Evolutionary conservation across 225 moss, liverwort and hornwort species (phyloP).

Genomic region (Lunularia cruciata): DNA sequence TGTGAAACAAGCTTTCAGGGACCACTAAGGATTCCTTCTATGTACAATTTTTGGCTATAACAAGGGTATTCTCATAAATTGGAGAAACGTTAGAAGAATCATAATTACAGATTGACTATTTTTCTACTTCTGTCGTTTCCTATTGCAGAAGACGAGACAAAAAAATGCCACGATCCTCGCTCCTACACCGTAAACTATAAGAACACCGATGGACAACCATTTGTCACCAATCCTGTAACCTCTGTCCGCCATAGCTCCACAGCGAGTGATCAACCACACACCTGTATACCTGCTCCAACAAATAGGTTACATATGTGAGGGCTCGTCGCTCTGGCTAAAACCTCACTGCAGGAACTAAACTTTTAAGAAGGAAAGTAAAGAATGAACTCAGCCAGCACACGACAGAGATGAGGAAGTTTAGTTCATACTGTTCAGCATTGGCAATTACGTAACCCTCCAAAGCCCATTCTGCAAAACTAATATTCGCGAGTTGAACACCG

Average conservation of each 20-base stretch:
- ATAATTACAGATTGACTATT: too few species aligned
- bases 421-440: slow-evolving; percentile 68
- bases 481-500: slow-evolving; percentile 39
- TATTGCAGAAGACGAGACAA: slow-evolving; percentile 64
- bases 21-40: too few species aligned
- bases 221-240: slow-evolving; percentile 55
- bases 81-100: too few species aligned
- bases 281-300: slow-evolving; percentile 71
- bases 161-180: slow-evolving; percentile 71
- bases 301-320: not conserved
- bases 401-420: not conserved
- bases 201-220: slow-evolving; percentile 53
- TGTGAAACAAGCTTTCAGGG: too few species aligned
- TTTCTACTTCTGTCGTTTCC: slow-evolving; percentile 70
- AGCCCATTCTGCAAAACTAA: slow-evolving; percentile 80
- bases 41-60: too few species aligned
- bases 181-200: slow-evolving; percentile 60
- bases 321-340: not conserved
- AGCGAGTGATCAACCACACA: slow-evolving; percentile 88
- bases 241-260: slow-evolving; percentile 52
- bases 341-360: not conserved
- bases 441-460: slow-evolving; percentile 83
- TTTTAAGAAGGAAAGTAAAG: not conserved
- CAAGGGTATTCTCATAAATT: too few species aligned
- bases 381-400: not conserved